phyloP scores from a whole-genome alignment of 495 filamentous ascomycete species.

The Bathelium albidoporum region DNA sequence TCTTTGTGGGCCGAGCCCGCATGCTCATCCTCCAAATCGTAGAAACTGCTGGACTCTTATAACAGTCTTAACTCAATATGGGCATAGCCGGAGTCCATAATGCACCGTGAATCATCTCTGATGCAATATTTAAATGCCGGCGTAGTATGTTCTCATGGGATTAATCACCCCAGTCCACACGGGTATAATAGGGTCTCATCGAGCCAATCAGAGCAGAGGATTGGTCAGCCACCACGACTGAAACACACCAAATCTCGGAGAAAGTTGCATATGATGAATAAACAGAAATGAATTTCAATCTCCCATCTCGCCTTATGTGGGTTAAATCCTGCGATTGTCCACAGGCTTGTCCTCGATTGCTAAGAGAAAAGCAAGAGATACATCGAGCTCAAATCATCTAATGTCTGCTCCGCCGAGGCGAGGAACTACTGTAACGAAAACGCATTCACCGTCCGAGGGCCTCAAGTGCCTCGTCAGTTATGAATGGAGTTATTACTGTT shows the following conservation, averaged over 20 bases:
- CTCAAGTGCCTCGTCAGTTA: neutral
- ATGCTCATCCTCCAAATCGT: slow-evolving; percentile 7
- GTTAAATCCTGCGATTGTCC: no score
- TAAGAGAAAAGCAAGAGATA: neutral
- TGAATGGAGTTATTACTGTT: neutral
- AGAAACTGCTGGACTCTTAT: slow-evolving; percentile 6
- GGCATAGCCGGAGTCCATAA: neutral
- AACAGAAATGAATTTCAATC: no score
- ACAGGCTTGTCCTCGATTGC: neutral
- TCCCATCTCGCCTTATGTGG: neutral
- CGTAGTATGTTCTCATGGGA: slow-evolving; percentile 2
- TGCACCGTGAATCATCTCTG: slow-evolving; percentile 7
- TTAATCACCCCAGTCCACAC: slow-evolving; percentile 2
- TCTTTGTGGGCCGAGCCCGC: neutral
- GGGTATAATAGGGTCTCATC: neutral
- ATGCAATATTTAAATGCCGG: slow-evolving; percentile 7
- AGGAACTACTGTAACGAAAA: neutral
- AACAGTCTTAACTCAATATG: slow-evolving; percentile 6
- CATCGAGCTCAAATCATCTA: neutral
- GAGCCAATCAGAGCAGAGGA: slow-evolving; percentile 1
- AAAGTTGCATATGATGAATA: slow-evolving; percentile 15
- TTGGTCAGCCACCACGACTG: slow-evolving; percentile 7
- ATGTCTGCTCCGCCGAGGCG: neutral
- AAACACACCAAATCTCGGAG: slow-evolving; percentile 12
- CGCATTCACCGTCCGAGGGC: neutral